Evolutionary conservation across 192 early-diverging fungal genomes (phyloP).

Genomic region (Backusella australiensis): DNA sequence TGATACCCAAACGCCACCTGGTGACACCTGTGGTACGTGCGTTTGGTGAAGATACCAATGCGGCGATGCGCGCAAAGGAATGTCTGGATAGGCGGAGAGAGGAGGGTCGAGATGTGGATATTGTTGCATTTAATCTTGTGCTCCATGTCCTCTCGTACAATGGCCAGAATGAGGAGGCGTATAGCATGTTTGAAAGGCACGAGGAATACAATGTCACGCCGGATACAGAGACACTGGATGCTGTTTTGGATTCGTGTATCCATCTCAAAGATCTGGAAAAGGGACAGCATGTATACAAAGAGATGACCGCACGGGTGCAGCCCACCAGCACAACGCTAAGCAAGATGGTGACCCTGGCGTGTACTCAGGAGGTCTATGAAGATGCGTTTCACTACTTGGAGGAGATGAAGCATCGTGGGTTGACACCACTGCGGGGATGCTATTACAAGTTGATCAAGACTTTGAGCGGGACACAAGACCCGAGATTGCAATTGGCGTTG

Average conservation of each 20-base stretch:
- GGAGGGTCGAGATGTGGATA: slow-evolving; percentile 43
- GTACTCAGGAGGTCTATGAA: slow-evolving; percentile 61
- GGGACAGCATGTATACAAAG: slow-evolving; percentile 45
- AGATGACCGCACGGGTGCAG: slow-evolving; percentile 32
- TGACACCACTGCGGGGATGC: slow-evolving; percentile 51
- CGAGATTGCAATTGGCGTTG: slow-evolving; percentile 55
- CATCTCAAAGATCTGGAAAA: slow-evolving; percentile 37
- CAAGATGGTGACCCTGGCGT: slow-evolving; percentile 53
- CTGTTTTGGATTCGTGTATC: slow-evolving; percentile 51
- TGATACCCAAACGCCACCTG: slow-evolving; percentile 38
- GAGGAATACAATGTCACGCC: slow-evolving; percentile 34
- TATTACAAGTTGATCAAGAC: slow-evolving; percentile 56
- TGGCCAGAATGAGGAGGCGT: slow-evolving; percentile 39
- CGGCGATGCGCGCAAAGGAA: slow-evolving; percentile 36
- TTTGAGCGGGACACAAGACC: slow-evolving; percentile 55
- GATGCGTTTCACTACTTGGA: slow-evolving; percentile 72
- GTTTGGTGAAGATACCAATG: slow-evolving; percentile 26
- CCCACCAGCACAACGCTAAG: slow-evolving; percentile 48
- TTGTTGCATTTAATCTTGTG: slow-evolving; percentile 56
- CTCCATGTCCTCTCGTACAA: slow-evolving; percentile 44
- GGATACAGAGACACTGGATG: slow-evolving; percentile 50
- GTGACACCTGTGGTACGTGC: slow-evolving; percentile 36
- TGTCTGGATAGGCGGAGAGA: slow-evolving; percentile 37
- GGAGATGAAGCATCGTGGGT: slow-evolving; percentile 59
- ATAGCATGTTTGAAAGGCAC: slow-evolving; percentile 37